These are phyloP conservation scores for Viridothelium virens DNA, from an alignment of 495 filamentous ascomycete genomes.

Conservation along the genomic window DNA sequence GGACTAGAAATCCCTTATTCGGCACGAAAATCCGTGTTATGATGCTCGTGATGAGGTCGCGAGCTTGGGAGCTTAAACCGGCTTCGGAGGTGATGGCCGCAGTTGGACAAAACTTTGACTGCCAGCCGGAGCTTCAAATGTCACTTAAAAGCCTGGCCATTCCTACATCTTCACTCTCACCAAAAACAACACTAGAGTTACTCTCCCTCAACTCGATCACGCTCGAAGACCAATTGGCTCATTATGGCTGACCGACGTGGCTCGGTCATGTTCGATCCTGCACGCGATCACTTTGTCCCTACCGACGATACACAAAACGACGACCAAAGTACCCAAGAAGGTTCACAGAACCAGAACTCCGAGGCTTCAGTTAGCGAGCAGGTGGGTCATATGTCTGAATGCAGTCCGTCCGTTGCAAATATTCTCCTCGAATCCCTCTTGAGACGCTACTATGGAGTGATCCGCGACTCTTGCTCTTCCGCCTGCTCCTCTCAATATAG, in stretches of 20 bases:
- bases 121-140: background rate
- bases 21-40: background rate
- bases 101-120: conserved; percentile 3
- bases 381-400: background rate
- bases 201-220: background rate
- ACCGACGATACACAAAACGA: conserved; percentile 20
- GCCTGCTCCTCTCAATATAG: background rate
- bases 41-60: background rate
- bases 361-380: background rate
- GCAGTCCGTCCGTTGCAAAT: background rate
- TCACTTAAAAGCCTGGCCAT: background rate
- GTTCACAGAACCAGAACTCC: background rate
- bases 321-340: conserved; percentile 10
- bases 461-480: background rate
- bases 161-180: too few relatives aligned
- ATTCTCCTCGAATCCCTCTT: background rate
- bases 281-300: conserved; percentile 36
- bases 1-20: background rate
- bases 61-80: background rate
- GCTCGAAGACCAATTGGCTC: background rate
- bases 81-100: conserved; percentile 8
- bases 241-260: conserved; percentile 4
- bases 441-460: background rate
- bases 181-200: background rate
- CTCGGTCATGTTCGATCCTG: conserved; percentile 41